These are phyloP conservation scores for Eustoma russellianum DNA, from an alignment of 257 asterid genomes.

Conservation along the genomic window DNA sequence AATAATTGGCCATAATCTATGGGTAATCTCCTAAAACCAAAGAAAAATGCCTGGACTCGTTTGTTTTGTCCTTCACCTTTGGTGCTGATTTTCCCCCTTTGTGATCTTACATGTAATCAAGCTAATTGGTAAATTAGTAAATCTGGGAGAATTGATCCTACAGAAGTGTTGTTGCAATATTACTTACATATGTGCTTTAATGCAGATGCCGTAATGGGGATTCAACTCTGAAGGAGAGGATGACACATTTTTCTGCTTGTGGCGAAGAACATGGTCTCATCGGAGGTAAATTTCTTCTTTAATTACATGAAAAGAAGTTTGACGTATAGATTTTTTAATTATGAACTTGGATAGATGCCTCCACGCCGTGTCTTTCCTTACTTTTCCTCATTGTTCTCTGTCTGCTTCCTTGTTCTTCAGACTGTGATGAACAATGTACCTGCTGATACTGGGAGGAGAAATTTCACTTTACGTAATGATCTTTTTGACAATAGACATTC, in stretches of 20 bases:
- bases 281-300: slow-evolving; percentile 25
- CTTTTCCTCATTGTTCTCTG: neutral
- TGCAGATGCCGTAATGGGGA: slow-evolving; percentile 38
- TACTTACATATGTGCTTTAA: neutral
- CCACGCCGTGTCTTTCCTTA: neutral
- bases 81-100: too few relatives aligned
- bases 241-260: slow-evolving; percentile 27
- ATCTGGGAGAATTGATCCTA: too few relatives aligned
- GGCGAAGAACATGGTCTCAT: slow-evolving; percentile 51
- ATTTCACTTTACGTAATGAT: slow-evolving; percentile 32
- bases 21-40: too few relatives aligned
- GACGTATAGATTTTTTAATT: too few relatives aligned
- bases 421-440: slow-evolving; percentile 27
- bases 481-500: slow-evolving; percentile 42
- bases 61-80: too few relatives aligned
- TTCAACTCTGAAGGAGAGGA: slow-evolving; percentile 19
- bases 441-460: slow-evolving; percentile 38
- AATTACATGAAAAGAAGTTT: slow-evolving; percentile 2
- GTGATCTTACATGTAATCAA: too few relatives aligned
- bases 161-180: neutral
- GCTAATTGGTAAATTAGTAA: too few relatives aligned
- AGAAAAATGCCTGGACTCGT: too few relatives aligned
- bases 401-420: slow-evolving; percentile 14
- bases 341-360: too few relatives aligned
- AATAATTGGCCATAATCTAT: too few relatives aligned